Conservation (phyloP, 345 rosid species). For the Linum lewisii region DNA sequence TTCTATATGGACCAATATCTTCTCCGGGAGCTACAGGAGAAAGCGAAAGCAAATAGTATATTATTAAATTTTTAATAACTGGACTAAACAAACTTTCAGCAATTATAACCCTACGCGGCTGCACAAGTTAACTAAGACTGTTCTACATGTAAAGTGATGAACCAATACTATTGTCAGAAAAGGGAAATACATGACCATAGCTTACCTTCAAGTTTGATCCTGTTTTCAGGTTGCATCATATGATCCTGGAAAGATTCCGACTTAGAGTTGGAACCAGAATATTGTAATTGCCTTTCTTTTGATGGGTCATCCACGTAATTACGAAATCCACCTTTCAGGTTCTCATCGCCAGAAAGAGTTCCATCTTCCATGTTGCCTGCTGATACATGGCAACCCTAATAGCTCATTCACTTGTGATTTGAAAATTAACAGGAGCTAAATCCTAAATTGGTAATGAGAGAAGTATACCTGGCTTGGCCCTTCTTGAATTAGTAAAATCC, state of each 20-base stretch:
- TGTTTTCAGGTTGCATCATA: conserved; percentile 28
- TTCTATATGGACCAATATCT: conserved; percentile 31
- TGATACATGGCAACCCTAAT: conserved; percentile 25
- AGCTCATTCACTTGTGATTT: conserved; percentile 5
- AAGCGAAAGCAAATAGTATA: neutral
- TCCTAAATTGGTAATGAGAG: conserved; percentile 1
- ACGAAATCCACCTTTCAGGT: conserved; percentile 25
- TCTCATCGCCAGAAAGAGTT: conserved; percentile 32
- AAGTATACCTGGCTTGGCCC: conserved; percentile 49
- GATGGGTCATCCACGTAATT: conserved; percentile 20
- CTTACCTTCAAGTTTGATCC: conserved; percentile 52
- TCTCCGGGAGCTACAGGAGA: conserved; percentile 47
- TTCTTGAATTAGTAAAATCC: conserved; percentile 48
- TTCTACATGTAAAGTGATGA: conserved; percentile 5
- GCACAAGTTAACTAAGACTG: conserved; percentile 9
- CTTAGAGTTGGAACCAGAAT: conserved; percentile 20
- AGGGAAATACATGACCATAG: too few species aligned
- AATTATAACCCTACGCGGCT: neutral
- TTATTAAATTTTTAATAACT: conserved; percentile 1
- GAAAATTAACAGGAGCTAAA: neutral
- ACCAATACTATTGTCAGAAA: neutral
- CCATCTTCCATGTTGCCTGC: conserved; percentile 70
- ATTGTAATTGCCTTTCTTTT: conserved; percentile 23
- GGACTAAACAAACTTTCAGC: neutral
- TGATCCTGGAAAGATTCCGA: conserved; percentile 24